Evolutionary conservation across 192 early-diverging fungal species (phyloP).

Genomic region (Linnemannia hyalina): DNA sequence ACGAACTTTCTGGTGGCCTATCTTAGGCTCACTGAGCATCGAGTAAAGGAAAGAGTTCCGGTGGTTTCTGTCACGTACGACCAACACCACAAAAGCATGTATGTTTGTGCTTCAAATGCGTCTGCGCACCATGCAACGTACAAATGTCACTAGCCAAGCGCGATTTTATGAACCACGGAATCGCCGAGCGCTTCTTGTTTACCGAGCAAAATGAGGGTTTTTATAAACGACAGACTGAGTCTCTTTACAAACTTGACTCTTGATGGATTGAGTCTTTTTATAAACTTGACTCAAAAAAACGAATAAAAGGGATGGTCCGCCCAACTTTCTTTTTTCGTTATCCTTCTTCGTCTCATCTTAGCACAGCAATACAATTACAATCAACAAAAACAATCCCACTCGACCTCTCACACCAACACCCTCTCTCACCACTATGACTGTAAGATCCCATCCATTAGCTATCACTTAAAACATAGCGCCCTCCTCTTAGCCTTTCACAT

Average conservation of each 20-base stretch:
- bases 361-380: neutral
- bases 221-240: neutral
- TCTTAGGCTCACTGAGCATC: neutral
- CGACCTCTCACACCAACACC: neutral
- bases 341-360: neutral
- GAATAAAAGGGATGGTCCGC: neutral
- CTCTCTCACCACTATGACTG: conserved; percentile 5
- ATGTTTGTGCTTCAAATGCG: neutral
- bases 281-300: neutral
- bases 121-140: neutral
- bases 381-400: neutral
- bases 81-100: neutral
- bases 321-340: neutral
- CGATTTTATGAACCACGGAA: neutral
- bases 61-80: neutral
- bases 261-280: neutral
- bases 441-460: neutral
- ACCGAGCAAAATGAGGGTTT: neutral
- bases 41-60: neutral
- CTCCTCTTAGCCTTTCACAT: neutral
- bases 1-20: neutral
- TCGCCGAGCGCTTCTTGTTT: neutral
- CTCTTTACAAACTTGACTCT: neutral
- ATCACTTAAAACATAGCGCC: neutral
- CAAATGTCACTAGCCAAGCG: neutral